A percentile compares a stretch with the other conserved stretches of the same genome.
phyloP scores from a whole-genome alignment of 2,329 filamentous ascomycete genomes.

The Lomentospora prolificans region DNA sequence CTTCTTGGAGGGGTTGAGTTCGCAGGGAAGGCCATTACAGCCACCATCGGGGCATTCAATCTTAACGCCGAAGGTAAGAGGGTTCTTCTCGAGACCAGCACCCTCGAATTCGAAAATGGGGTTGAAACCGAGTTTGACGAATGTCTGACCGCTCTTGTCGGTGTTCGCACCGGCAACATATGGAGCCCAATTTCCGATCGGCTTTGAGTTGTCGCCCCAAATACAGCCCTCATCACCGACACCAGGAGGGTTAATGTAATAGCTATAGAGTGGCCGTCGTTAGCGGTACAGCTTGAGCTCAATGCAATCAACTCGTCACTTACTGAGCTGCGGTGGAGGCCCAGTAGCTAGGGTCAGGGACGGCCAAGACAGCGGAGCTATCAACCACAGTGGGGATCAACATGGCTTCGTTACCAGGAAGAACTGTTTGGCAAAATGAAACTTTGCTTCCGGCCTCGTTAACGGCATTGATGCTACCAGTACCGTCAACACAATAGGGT shows the following conservation, averaged over 20 bases:
- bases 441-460: slow-evolving; percentile 56
- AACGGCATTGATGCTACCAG: slow-evolving; percentile 52
- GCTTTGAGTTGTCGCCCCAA: slow-evolving; percentile 55
- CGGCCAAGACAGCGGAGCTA: slow-evolving; percentile 47
- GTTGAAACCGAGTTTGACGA: slow-evolving; percentile 68
- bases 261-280: slow-evolving; percentile 32
- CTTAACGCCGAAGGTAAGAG: slow-evolving; percentile 58
- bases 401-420: slow-evolving; percentile 75
- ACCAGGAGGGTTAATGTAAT: slow-evolving; percentile 70
- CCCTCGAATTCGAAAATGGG: slow-evolving; percentile 62
- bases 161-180: slow-evolving; percentile 71
- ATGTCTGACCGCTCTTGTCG: slow-evolving; percentile 54
- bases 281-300: background rate
- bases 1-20: slow-evolving; percentile 51
- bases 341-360: slow-evolving; percentile 64
- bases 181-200: slow-evolving; percentile 66
- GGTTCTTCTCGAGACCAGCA: slow-evolving; percentile 41
- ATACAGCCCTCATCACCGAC: slow-evolving; percentile 53
- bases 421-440: slow-evolving; percentile 69
- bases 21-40: slow-evolving; percentile 68
- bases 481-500: slow-evolving; percentile 61
- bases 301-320: slow-evolving; percentile 24
- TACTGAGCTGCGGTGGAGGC: slow-evolving; percentile 63
- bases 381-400: slow-evolving; percentile 65
- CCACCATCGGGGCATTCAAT: slow-evolving; percentile 56